Evolutionary conservation across 257 asterid genomes (phyloP).

Genomic region (Petunia axillaris): DNA sequence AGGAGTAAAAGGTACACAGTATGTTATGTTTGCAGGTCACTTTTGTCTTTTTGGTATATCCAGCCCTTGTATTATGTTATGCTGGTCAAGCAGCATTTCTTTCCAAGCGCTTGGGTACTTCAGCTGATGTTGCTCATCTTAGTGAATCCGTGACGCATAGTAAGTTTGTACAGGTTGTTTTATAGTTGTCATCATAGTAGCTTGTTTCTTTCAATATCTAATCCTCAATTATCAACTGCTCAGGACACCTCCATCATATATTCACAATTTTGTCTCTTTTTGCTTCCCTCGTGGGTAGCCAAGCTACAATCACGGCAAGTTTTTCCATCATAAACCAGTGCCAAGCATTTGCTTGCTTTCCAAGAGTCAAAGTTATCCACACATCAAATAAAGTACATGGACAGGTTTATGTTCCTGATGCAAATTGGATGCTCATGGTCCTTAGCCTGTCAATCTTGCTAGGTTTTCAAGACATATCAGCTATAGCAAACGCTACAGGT

Average conservation of each 20-base stretch:
- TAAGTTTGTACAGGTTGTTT: slow-evolving; percentile 38
- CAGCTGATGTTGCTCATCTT: slow-evolving; percentile 62
- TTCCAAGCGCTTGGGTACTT: slow-evolving; percentile 43
- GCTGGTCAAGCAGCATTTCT: slow-evolving; percentile 95
- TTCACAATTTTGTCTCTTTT: slow-evolving; percentile 76
- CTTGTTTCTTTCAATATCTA: slow-evolving; percentile 5
- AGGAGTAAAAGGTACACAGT: background rate
- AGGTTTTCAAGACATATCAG: slow-evolving; percentile 65
- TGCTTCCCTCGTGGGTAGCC: slow-evolving; percentile 98
- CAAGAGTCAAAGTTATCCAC: slow-evolving; percentile 87
- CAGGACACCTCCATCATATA: slow-evolving; percentile 74
- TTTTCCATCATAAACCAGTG: slow-evolving; percentile 96
- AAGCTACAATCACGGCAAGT: slow-evolving; percentile 92
- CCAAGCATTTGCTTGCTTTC: slow-evolving; percentile 85
- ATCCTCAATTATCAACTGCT: slow-evolving; percentile 33
- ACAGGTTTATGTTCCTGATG: slow-evolving; percentile 88
- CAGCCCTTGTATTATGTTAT: slow-evolving; percentile 74
- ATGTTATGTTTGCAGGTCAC: slow-evolving; percentile 56
- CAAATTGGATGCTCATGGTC: slow-evolving; percentile 82
- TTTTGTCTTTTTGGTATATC: slow-evolving; percentile 76
- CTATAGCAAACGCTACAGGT: slow-evolving; percentile 87
- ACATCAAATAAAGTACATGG: slow-evolving; percentile 82
- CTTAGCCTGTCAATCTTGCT: slow-evolving; percentile 73
- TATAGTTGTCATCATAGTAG: background rate
- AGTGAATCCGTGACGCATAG: slow-evolving; percentile 85